phyloP scores from a whole-genome alignment of 108 stramenopile species.

The Chaetoceros tenuissimus region DNA sequence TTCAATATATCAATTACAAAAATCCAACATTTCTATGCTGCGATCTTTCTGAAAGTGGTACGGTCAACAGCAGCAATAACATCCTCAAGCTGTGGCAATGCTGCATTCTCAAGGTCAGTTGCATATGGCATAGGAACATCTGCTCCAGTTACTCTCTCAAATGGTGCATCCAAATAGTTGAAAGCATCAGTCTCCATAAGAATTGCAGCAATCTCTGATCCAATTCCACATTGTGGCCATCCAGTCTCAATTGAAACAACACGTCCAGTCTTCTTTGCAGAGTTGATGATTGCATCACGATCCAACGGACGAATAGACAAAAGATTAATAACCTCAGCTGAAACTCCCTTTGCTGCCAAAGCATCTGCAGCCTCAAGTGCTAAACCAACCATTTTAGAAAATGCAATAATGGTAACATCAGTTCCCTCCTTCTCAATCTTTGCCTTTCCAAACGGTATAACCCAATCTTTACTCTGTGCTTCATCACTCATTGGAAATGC shows the following conservation, averaged over 20 bases:
- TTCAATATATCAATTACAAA: too few relatives aligned
- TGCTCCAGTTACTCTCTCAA: conserved; percentile 95
- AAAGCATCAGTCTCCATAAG: conserved; percentile 96
- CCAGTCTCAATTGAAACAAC: conserved; percentile 96
- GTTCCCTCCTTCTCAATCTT: conserved; percentile 88
- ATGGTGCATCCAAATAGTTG: conserved; percentile 98
- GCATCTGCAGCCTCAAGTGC: conserved; percentile 90
- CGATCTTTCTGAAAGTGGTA: conserved; percentile 74
- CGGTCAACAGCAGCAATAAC: conserved; percentile 86
- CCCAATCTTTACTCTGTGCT: conserved; percentile 81
- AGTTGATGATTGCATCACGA: conserved; percentile 86
- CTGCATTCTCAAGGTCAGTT: conserved; percentile 80
- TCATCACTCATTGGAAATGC: conserved; percentile 93
- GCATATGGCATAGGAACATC: conserved; percentile 99
- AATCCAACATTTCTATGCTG: conserved; percentile 61
- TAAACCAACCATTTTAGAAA: conserved; percentile 85
- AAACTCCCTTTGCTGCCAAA: conserved; percentile 78
- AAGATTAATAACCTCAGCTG: conserved; percentile 92
- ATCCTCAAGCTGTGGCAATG: conserved; percentile 90
- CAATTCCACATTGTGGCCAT: conserved; percentile 96
- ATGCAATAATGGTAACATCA: conserved; percentile 94
- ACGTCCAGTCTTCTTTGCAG: conserved; percentile 94
- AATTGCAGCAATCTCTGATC: conserved; percentile 94
- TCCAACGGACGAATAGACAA: conserved; percentile 93
- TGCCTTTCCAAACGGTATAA: conserved; percentile 88